Evolutionary conservation across 495 filamentous ascomycete genomes (phyloP), one percentile per base, ranked within the genome.

Genomic region (Podospora appendiculata): DNA sequence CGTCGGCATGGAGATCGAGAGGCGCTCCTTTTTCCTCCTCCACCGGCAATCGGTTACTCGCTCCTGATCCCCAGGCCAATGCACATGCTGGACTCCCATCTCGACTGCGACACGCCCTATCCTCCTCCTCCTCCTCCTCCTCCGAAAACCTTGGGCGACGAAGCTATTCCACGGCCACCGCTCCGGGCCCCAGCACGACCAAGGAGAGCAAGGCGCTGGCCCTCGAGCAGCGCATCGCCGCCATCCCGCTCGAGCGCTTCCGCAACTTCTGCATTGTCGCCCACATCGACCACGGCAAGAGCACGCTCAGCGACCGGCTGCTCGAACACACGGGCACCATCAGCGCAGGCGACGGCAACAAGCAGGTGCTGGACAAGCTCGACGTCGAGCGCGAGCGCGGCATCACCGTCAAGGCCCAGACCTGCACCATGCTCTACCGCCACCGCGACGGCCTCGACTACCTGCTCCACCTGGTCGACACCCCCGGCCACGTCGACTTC

Each of bases 361-460:
- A 95, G 71, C 93, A 98, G 76, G 85, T 97, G 48, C 73, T 98
- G 47, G 93, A 98, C 67, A 97, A 96, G 60, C 80, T 98, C 36
- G 93, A 98, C 68, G 93, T 97, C 39, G 93, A 98, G 66, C 78
- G 94, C 32, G 90, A 96, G 66, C 80, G 93, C 32, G 93, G 93
- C 43, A 98, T 98, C 62, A 98, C 93, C 3, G 93, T 98, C 66
- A 98, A 98, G 73, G 93, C 93, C 42, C 94, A 98, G 73, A 97
- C 93, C 49, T 97, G 94, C 72, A 90, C 83, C 36, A 98, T 98
- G 93, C 78, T 98, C 41, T 96, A 96, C 69, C 88, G 88, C 36
- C 73, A 90, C 65, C 19, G 53, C 41, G 74, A 88, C 17, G 89
- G 86, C 3, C 76, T 86, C 50, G 93, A 98, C 63, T 96, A 97